phyloP scores from a whole-genome alignment of 176 grass and related monocot genomes.

The Raddia distichophylla region DNA sequence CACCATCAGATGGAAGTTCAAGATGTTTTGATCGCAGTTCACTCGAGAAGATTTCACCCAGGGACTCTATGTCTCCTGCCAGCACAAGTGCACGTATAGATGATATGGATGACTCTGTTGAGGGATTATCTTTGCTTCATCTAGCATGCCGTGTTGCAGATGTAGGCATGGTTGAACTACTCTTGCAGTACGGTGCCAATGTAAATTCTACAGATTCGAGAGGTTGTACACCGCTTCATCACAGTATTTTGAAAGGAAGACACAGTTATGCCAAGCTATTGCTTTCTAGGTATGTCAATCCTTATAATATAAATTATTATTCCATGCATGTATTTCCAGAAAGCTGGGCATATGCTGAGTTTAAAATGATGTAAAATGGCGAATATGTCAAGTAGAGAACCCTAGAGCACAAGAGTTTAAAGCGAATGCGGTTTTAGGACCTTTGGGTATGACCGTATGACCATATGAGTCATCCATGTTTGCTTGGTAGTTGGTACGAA shows the following conservation, averaged over 20 bases:
- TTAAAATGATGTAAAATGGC: not conserved
- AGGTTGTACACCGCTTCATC: constrained; percentile 80
- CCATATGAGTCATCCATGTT: not conserved
- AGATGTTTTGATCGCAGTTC: constrained; percentile 40
- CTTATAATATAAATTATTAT: not conserved
- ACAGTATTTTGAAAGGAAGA: constrained; percentile 81
- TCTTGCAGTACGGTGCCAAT: constrained; percentile 90
- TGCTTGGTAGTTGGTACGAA: not conserved
- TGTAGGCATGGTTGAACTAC: constrained; percentile 93
- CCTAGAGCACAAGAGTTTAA: not conserved
- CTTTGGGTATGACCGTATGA: not conserved
- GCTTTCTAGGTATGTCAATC: constrained; percentile 72
- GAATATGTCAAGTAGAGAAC: not conserved
- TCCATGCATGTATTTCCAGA: not conserved
- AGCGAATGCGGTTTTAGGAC: not conserved
- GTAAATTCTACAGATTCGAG: constrained; percentile 69
- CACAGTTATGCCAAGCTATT: constrained; percentile 61
- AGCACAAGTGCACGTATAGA: constrained; percentile 54
- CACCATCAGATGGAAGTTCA: constrained; percentile 51
- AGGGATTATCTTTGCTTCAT: constrained; percentile 88
- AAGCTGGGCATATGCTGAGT: not conserved
- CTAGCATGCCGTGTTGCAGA: constrained; percentile 78
- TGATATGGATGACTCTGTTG: constrained; percentile 46
- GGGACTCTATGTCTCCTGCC: constrained; percentile 44
- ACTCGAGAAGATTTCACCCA: constrained; percentile 46